Evolutionary conservation across 345 rosid species (phyloP).

Genomic region (Melaleuca quinquenervia): DNA sequence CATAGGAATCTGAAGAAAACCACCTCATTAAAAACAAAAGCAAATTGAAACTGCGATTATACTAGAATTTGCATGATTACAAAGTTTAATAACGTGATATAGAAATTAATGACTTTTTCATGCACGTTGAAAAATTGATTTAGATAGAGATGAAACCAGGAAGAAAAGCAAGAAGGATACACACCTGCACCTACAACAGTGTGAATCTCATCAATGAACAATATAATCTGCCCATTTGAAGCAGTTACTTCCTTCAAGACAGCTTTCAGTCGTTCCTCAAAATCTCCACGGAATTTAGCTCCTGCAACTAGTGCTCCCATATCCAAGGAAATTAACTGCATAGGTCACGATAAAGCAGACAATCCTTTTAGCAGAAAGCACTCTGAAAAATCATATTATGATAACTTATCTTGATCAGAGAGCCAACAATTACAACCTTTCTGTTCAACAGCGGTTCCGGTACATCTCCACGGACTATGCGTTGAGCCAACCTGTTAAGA

Average conservation of each 20-base stretch:
- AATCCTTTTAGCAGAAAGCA: neutral
- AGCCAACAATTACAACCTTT: slow-evolving; percentile 26
- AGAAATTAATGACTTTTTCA: neutral
- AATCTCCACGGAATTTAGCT: slow-evolving; percentile 76
- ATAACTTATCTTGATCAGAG: neutral
- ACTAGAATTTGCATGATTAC: neutral
- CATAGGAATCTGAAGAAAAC: neutral
- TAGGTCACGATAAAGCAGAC: neutral
- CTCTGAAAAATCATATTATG: neutral
- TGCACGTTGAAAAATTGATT: neutral
- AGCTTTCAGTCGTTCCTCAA: slow-evolving; percentile 84
- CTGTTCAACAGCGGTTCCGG: slow-evolving; percentile 71
- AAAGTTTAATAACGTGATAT: neutral
- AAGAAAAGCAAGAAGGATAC: neutral
- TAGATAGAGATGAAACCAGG: neutral
- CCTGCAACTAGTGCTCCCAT: slow-evolving; percentile 93
- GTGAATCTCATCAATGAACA: slow-evolving; percentile 89
- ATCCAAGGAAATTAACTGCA: slow-evolving; percentile 77
- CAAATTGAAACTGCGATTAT: neutral
- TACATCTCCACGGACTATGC: slow-evolving; percentile 85
- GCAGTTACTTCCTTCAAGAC: slow-evolving; percentile 85
- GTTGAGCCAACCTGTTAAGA: slow-evolving; percentile 60
- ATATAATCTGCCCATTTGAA: slow-evolving; percentile 79
- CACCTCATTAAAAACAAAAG: neutral
- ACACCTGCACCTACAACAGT: slow-evolving; percentile 91